Evolutionary conservation across 257 asterid genomes (phyloP).

Genomic region (Schizonepeta tenuifolia): DNA sequence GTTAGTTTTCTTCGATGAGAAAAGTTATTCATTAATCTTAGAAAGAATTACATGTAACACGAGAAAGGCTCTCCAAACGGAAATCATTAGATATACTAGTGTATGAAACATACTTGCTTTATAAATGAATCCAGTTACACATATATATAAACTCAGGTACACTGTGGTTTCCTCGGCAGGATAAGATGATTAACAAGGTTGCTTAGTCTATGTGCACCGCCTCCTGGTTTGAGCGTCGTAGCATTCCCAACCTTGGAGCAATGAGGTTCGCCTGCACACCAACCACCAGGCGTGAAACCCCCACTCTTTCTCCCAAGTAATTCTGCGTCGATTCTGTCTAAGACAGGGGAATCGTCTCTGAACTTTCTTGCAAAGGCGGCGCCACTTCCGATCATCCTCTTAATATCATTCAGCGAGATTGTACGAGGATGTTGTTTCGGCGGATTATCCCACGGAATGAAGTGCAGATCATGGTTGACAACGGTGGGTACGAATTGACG

Average conservation of each 20-base stretch:
- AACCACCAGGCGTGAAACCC: constrained; percentile 76
- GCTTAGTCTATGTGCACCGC: constrained; percentile 62
- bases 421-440: constrained; percentile 77
- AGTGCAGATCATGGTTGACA: constrained; percentile 82
- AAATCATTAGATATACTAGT: no score
- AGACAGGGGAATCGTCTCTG: constrained; percentile 44
- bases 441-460: constrained; percentile 75
- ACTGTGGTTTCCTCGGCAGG: constrained; percentile 32
- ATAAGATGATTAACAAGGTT: constrained; percentile 46
- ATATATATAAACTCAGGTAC: no score
- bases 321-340: constrained; percentile 61
- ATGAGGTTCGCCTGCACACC: constrained; percentile 64
- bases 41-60: no score
- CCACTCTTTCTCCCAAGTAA: constrained; percentile 57
- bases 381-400: constrained; percentile 53
- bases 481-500: constrained; percentile 50
- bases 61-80: no score
- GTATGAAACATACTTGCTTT: no score
- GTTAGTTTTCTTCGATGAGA: no score
- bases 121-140: no score
- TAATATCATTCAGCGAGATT: constrained; percentile 56
- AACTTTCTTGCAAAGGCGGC: constrained; percentile 89
- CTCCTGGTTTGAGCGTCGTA: constrained; percentile 58
- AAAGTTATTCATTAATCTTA: no score
- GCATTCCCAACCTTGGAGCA: constrained; percentile 63